Conservation (phyloP, 768 basidiomycete species). For the Lentinus brumalis region DNA sequence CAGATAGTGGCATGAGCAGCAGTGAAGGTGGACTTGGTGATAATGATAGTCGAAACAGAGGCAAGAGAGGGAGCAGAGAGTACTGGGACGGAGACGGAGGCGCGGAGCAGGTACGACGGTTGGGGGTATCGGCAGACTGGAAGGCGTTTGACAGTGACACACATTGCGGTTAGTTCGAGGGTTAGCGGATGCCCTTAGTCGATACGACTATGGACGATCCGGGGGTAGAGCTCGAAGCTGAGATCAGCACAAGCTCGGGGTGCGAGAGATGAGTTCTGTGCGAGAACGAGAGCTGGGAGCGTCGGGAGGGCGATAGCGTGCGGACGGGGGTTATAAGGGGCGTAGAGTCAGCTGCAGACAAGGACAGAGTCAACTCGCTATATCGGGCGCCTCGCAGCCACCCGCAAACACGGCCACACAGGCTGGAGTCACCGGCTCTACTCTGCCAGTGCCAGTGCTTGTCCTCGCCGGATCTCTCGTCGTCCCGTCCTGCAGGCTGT, state of each 20-base stretch:
- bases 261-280: neutral
- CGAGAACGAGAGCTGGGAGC: neutral
- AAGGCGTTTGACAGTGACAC: slow-evolving; percentile 5
- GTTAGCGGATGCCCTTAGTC: slow-evolving; percentile 32
- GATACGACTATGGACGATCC: slow-evolving; percentile 36
- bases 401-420: slow-evolving; percentile 20
- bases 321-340: slow-evolving; percentile 17
- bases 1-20: slow-evolving; percentile 27
- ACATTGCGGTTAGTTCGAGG: slow-evolving; percentile 27
- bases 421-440: slow-evolving; percentile 14
- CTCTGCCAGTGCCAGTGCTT: neutral
- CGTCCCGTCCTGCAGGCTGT: neutral
- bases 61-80: slow-evolving; percentile 1
- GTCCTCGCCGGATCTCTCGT: neutral
- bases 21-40: slow-evolving; percentile 20
- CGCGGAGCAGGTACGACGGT: slow-evolving; percentile 14
- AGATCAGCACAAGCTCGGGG: slow-evolving; percentile 18
- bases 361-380: slow-evolving; percentile 20
- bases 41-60: slow-evolving; percentile 22
- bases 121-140: slow-evolving; percentile 23
- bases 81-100: neutral
- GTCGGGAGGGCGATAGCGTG: neutral
- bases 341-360: slow-evolving; percentile 21
- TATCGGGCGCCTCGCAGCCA: slow-evolving; percentile 16
- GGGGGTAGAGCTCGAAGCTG: slow-evolving; percentile 22